A percentile compares a stretch with the other conserved stretches of the same genome.
Evolutionary conservation across 306 rosid species (phyloP).

Genomic region (Trichosanthes cucumerina): DNA sequence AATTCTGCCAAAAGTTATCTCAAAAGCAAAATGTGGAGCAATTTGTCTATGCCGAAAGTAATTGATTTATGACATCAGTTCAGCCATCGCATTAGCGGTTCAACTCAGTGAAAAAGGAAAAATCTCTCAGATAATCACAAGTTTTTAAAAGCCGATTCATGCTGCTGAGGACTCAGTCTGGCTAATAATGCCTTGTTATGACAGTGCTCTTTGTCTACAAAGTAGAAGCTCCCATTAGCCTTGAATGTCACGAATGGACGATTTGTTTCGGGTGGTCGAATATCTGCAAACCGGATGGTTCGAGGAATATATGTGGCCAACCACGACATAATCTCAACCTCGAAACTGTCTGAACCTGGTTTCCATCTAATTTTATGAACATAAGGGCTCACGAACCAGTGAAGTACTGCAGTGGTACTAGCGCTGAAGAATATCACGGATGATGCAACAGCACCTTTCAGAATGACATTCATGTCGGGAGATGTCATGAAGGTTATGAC

Average conservation of each 20-base stretch:
- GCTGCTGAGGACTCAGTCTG: conserved; percentile 54
- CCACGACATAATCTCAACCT: conserved; percentile 86
- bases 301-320: conserved; percentile 35
- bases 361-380: conserved; percentile 74
- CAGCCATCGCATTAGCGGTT: background rate
- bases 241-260: conserved; percentile 80
- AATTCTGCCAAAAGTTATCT: background rate
- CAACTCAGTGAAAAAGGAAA: background rate
- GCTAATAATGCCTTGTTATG: conserved; percentile 80
- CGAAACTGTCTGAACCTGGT: conserved; percentile 79
- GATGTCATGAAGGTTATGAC: conserved; percentile 92
- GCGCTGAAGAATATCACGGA: conserved; percentile 71
- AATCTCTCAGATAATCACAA: conserved; percentile 26
- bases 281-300: conserved; percentile 68
- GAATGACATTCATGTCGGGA: conserved; percentile 81
- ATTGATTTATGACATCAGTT: background rate
- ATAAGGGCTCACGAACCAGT: conserved; percentile 85
- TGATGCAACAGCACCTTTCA: conserved; percentile 86
- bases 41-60: background rate
- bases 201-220: conserved; percentile 65
- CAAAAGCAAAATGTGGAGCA: background rate
- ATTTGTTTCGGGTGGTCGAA: conserved; percentile 59
- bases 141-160: conserved; percentile 49
- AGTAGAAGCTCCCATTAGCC: conserved; percentile 66
- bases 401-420: conserved; percentile 56